These are phyloP conservation scores for Aspergillus bridgeri DNA, from an alignment of 495 filamentous ascomycete genomes.

Conservation along the genomic window DNA sequence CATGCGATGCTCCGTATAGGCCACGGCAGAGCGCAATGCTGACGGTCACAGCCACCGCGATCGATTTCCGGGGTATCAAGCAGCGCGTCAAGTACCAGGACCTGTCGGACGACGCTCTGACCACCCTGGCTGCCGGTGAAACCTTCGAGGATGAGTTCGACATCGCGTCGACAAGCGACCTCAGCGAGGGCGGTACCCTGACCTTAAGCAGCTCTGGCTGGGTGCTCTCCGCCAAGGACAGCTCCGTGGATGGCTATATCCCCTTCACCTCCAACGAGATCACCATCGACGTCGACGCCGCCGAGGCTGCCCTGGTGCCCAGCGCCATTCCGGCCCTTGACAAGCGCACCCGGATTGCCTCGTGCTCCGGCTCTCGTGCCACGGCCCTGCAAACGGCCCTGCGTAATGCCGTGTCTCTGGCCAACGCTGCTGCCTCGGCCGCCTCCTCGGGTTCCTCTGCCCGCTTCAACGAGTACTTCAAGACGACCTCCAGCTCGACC, in stretches of 20 bases:
- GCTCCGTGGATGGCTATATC: conserved; percentile 41
- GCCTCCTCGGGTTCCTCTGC: conserved; percentile 45
- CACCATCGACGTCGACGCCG: conserved; percentile 47
- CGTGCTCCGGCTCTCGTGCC: conserved; percentile 45
- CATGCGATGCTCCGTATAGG: too few species aligned
- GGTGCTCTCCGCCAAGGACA: conserved; percentile 44
- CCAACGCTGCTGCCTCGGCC: conserved; percentile 51
- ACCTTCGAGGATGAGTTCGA: conserved; percentile 55
- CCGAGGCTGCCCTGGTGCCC: conserved; percentile 43
- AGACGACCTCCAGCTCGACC: conserved; percentile 42
- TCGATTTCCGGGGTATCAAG: conserved; percentile 58
- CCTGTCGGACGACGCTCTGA: conserved; percentile 51
- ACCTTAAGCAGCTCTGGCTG: conserved; percentile 48
- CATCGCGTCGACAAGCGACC: conserved; percentile 54
- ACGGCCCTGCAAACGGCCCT: conserved; percentile 44
- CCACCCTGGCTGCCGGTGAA: conserved; percentile 53
- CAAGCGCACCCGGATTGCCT: conserved; percentile 49
- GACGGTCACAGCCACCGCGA: conserved; percentile 35
- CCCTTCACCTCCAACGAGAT: conserved; percentile 47
- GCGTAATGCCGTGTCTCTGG: conserved; percentile 46
- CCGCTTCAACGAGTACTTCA: conserved; percentile 62
- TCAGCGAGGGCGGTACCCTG: conserved; percentile 47
- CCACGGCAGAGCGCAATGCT: background rate
- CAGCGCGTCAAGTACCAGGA: conserved; percentile 42
- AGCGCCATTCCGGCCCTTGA: conserved; percentile 42